Conservation (phyloP, 1,284 basidiomycete genomes). For the Cryptococcus depauperatus region DNA sequence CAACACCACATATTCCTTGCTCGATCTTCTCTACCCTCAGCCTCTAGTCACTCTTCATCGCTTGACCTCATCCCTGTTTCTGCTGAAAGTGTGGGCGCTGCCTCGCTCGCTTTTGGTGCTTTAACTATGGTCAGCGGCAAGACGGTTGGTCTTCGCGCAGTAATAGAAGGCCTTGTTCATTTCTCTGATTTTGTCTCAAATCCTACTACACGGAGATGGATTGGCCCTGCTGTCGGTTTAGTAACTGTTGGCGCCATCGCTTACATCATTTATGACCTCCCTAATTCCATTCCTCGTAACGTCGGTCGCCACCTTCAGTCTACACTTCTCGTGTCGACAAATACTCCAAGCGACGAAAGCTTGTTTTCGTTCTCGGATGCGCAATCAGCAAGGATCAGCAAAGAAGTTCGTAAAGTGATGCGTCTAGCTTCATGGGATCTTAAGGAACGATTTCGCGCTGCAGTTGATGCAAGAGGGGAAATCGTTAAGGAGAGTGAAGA, state of each 20-base stretch:
- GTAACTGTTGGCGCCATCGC: constrained; percentile 65
- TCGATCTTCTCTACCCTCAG: constrained; percentile 50
- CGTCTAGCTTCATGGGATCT: constrained; percentile 88
- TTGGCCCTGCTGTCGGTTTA: constrained; percentile 67
- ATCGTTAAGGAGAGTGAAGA: constrained; percentile 75
- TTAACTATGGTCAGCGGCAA: constrained; percentile 78
- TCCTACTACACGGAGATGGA: constrained; percentile 77
- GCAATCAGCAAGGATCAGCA: constrained; percentile 63
- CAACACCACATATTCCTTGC: constrained; percentile 60
- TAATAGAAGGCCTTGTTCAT: constrained; percentile 68
- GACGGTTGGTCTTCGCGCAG: constrained; percentile 64
- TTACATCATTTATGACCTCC: constrained; percentile 83
- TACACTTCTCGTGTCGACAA: constrained; percentile 47
- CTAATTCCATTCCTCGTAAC: constrained; percentile 82
- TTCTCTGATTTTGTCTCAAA: constrained; percentile 73
- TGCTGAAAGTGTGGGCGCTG: constrained; percentile 56
- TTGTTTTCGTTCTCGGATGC: constrained; percentile 57
- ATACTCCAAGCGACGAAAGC: constrained; percentile 23
- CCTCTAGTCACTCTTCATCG: constrained; percentile 11
- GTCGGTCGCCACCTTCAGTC: constrained; percentile 63
- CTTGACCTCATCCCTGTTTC: constrained; percentile 31
- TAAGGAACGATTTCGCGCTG: constrained; percentile 69
- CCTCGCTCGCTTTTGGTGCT: constrained; percentile 73
- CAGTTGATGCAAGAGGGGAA: constrained; percentile 66
- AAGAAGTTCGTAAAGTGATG: constrained; percentile 91